Evolutionary conservation across 2,329 filamentous ascomycete species (phyloP).

Genomic region (Arthrinium puccinioides): DNA sequence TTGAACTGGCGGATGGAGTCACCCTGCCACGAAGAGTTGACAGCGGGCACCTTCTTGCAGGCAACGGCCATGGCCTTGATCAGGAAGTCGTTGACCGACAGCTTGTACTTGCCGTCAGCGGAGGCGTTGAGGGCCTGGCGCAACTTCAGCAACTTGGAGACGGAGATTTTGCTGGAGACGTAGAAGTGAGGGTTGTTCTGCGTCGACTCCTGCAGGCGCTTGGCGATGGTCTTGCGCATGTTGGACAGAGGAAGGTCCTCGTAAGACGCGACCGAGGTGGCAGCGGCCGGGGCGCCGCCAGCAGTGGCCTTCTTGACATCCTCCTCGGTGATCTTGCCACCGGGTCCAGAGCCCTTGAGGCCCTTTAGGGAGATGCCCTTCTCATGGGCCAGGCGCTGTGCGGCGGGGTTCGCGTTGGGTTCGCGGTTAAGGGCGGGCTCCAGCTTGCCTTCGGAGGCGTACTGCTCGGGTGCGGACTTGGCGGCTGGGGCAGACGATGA

Average conservation of each 20-base stretch:
- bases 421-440: conserved; percentile 80
- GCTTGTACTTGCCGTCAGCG: conserved; percentile 91
- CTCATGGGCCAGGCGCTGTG: conserved; percentile 77
- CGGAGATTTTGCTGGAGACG: conserved; percentile 83
- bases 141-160: conserved; percentile 92
- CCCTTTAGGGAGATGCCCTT: conserved; percentile 69
- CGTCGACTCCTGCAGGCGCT: conserved; percentile 80
- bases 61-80: conserved; percentile 92
- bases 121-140: conserved; percentile 86
- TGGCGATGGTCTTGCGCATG: conserved; percentile 98
- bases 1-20: conserved; percentile 90
- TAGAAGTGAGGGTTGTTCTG: conserved; percentile 98
- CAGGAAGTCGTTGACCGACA: conserved; percentile 99
- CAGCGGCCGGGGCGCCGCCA: conserved; percentile 47
- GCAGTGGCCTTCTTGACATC: conserved; percentile 85
- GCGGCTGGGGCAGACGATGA: conserved; percentile 54
- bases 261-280: conserved; percentile 57
- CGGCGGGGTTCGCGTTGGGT: conserved; percentile 63
- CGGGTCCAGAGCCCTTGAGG: conserved; percentile 81
- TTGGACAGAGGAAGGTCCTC: conserved; percentile 78
- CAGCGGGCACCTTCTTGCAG: conserved; percentile 86
- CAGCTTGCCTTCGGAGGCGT: conserved; percentile 68
- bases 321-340: conserved; percentile 81
- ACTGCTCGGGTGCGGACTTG: conserved; percentile 54
- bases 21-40: conserved; percentile 92